These are phyloP conservation scores for Phytophthora constricta DNA, from an alignment of 352 stramenopile species.

Conservation along the genomic window DNA sequence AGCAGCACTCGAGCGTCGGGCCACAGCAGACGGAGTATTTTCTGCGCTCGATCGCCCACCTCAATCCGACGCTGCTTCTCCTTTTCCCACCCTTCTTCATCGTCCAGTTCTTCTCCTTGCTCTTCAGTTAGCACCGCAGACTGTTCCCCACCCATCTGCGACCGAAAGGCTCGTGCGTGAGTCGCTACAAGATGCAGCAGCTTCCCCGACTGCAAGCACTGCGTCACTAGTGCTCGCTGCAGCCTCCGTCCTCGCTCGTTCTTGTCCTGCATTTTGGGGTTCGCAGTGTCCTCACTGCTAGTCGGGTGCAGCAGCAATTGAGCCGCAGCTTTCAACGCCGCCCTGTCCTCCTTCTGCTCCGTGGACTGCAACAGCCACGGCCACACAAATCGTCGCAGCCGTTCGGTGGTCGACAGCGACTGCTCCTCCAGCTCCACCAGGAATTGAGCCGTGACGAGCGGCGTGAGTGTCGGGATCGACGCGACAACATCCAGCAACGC, in stretches of 20 bases:
- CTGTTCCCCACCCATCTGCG: background rate
- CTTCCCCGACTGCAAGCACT: conserved; percentile 41
- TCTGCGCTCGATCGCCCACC: conserved; percentile 50
- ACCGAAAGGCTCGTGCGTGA: conserved; percentile 29
- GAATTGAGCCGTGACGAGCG: conserved; percentile 59
- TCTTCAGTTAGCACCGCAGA: background rate
- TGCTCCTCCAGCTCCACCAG: conserved; percentile 52
- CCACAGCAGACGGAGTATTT: conserved; percentile 61
- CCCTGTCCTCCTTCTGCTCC: conserved; percentile 19
- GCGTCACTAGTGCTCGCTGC: conserved; percentile 52
- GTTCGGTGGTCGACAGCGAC: conserved; percentile 38
- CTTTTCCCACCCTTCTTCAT: background rate
- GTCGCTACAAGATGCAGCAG: conserved; percentile 51
- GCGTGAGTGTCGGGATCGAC: conserved; percentile 24
- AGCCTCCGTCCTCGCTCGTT: conserved; percentile 41
- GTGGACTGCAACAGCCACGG: conserved; percentile 52
- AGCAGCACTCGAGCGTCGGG: conserved; percentile 65
- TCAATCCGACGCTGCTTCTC: conserved; percentile 39
- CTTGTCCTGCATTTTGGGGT: conserved; percentile 33
- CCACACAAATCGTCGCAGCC: conserved; percentile 61
- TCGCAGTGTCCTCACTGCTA: conserved; percentile 12
- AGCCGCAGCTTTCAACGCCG: conserved; percentile 33
- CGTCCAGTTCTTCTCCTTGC: background rate
- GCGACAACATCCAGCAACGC: conserved; percentile 38
- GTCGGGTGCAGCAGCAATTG: conserved; percentile 51